These are phyloP conservation scores for Scytalidium lignicola DNA, from an alignment of 2,329 filamentous ascomycete species.

Conservation along the genomic window DNA sequence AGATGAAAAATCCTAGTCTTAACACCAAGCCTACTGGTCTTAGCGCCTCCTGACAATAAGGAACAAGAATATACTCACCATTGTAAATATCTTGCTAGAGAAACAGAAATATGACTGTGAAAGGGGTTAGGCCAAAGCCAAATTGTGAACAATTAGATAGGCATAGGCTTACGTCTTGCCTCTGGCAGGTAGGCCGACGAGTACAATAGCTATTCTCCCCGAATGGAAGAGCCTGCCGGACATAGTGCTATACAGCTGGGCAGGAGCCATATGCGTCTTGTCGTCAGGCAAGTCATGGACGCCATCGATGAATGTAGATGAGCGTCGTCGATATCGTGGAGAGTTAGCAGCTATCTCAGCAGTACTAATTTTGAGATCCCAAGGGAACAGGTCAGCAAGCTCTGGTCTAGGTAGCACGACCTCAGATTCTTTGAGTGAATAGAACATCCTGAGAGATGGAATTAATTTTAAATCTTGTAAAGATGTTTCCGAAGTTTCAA, in stretches of 20 bases:
- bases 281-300: conserved; percentile 91
- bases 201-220: conserved; percentile 93
- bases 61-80: conserved; percentile 52
- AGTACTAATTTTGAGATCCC: conserved; percentile 49
- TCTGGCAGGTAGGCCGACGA: conserved; percentile 88
- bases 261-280: conserved; percentile 74
- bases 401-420: conserved; percentile 10
- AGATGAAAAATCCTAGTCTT: conserved; percentile 98
- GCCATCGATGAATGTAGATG: conserved; percentile 93
- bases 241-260: conserved; percentile 97
- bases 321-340: conserved; percentile 83
- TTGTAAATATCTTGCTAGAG: conserved; percentile 85
- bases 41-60: background rate
- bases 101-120: conserved; percentile 83
- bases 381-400: conserved; percentile 4
- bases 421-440: conserved; percentile 3
- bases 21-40: conserved; percentile 69
- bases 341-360: conserved; percentile 90
- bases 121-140: background rate
- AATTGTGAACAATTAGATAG: background rate
- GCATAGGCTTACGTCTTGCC: conserved; percentile 75
- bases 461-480: background rate
- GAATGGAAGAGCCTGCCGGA: conserved; percentile 96
- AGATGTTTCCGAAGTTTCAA: background rate
- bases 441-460: background rate